Conservation (phyloP, 768 basidiomycete species). For the Phylloporus scabripes region DNA sequence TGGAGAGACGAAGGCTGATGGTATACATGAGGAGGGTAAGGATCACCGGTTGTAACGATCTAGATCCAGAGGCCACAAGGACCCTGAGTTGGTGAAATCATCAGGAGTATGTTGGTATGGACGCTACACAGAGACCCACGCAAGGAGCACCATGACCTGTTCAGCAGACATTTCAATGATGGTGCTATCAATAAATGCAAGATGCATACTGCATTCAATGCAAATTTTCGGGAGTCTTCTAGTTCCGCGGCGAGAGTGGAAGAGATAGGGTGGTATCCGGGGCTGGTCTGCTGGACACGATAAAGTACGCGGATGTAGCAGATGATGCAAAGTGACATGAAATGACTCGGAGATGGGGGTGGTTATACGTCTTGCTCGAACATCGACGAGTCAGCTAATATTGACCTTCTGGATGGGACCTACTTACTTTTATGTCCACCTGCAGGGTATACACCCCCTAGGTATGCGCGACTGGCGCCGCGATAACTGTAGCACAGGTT, state of each 20-base stretch:
- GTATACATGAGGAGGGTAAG: constrained; percentile 23
- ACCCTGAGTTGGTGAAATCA: constrained; percentile 1
- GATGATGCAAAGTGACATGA: too few relatives aligned
- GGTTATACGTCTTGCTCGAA: too few relatives aligned
- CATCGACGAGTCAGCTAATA: too few relatives aligned
- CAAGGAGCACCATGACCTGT: constrained; percentile 15
- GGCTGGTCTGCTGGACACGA: too few relatives aligned
- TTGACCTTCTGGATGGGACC: too few relatives aligned
- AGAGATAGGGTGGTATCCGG: not conserved
- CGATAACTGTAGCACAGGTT: too few relatives aligned
- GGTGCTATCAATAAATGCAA: not conserved
- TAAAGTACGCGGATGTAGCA: too few relatives aligned
- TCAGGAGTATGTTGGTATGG: not conserved
- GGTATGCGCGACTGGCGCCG: too few relatives aligned
- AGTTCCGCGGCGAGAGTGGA: constrained; percentile 5
- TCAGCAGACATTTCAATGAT: not conserved
- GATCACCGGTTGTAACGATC: not conserved
- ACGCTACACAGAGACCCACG: not conserved
- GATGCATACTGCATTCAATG: constrained; percentile 12
- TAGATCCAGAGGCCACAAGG: constrained; percentile 10
- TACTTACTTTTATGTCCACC: too few relatives aligned
- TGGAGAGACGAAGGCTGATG: constrained; percentile 16
- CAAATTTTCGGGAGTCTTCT: constrained; percentile 11
- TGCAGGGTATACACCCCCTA: too few relatives aligned
- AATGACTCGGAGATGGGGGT: too few relatives aligned